Conservation (phyloP, 345 rosid species). For the Pugionium dolabratum region DNA sequence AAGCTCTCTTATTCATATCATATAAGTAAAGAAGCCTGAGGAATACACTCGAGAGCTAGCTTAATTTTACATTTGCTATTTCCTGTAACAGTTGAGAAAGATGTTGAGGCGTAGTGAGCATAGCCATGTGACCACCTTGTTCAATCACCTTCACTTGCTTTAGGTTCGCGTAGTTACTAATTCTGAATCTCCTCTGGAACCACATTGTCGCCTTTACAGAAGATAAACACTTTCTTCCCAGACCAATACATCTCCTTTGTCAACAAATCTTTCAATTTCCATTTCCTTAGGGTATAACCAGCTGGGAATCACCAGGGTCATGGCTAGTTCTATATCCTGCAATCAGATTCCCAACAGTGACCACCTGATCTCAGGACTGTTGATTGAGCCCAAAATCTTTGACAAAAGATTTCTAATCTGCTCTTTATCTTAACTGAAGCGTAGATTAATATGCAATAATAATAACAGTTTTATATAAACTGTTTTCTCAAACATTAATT, state of each 20-base stretch:
- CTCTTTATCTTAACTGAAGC: neutral
- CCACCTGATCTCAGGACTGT: neutral
- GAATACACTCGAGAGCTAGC: slow-evolving; percentile 6
- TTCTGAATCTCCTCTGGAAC: slow-evolving; percentile 43
- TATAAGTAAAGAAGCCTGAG: neutral
- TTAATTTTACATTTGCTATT: slow-evolving; percentile 22
- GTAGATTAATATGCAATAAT: neutral
- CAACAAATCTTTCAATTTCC: slow-evolving; percentile 29
- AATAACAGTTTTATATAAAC: neutral
- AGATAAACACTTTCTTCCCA: slow-evolving; percentile 40
- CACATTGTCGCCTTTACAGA: slow-evolving; percentile 44
- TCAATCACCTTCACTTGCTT: slow-evolving; percentile 45
- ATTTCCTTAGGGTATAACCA: slow-evolving; percentile 46
- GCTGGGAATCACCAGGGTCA: slow-evolving; percentile 44
- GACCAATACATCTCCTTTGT: slow-evolving; percentile 41
- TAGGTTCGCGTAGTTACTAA: slow-evolving; percentile 37
- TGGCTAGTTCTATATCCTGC: slow-evolving; percentile 50
- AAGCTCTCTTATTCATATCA: slow-evolving; percentile 31
- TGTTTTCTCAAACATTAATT: neutral
- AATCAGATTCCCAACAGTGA: slow-evolving; percentile 13
- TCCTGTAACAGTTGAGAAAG: slow-evolving; percentile 36
- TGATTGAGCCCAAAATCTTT: neutral
- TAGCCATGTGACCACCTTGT: slow-evolving; percentile 56
- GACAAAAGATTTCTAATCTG: neutral
- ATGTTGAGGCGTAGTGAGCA: slow-evolving; percentile 48